Evolutionary conservation across 2,329 filamentous ascomycete species (phyloP).

Genomic region (Pestalotiopsis sp.): DNA sequence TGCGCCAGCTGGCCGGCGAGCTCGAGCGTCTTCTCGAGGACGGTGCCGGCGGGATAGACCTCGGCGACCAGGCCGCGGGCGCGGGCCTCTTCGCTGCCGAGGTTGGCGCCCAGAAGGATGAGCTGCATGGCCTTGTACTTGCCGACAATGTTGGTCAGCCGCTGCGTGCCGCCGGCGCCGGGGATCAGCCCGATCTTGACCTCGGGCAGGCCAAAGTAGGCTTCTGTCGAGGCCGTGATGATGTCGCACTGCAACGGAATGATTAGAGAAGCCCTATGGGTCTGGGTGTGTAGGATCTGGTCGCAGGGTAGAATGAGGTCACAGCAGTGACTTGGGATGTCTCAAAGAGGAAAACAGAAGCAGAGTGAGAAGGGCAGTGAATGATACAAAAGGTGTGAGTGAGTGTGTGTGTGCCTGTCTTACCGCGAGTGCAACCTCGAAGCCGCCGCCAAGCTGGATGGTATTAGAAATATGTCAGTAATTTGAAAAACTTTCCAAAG

Average conservation of each 20-base stretch:
- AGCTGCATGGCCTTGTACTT: constrained; percentile 45
- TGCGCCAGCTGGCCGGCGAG: constrained; percentile 26
- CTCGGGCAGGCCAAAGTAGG: constrained; percentile 93
- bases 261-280: background rate
- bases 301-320: too few relatives aligned
- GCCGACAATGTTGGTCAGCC: constrained; percentile 33
- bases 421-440: constrained; percentile 49
- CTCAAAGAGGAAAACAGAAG: background rate
- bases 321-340: background rate
- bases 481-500: background rate
- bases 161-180: constrained; percentile 83
- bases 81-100: constrained; percentile 36
- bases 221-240: constrained; percentile 73
- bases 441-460: constrained; percentile 44
- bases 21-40: constrained; percentile 37
- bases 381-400: background rate
- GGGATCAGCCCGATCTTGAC: constrained; percentile 92
- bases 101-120: constrained; percentile 41
- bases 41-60: constrained; percentile 32
- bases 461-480: constrained; percentile 23
- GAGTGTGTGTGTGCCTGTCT: constrained; percentile 4
- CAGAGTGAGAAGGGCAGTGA: background rate
- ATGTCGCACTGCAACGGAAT: constrained; percentile 34
- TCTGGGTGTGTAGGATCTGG: background rate
- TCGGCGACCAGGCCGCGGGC: constrained; percentile 40